A percentile compares a stretch with the other conserved stretches of the same genome.
phyloP scores from a whole-genome alignment of 2,329 filamentous ascomycete genomes.

The Zalaria sp. region DNA sequence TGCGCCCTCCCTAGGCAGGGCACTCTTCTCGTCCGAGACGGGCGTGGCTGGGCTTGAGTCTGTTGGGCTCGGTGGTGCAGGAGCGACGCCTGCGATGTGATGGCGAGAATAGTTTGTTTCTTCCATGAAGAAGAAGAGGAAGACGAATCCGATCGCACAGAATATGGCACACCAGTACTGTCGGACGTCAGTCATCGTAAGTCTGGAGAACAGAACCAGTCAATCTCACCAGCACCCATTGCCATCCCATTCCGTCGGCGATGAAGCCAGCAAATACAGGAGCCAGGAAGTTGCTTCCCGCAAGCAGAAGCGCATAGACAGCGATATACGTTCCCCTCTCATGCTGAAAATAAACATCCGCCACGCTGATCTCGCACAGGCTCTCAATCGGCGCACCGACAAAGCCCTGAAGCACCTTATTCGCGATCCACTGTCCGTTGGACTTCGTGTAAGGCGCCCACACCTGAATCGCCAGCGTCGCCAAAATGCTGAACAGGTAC shows the following conservation, averaged over 20 bases:
- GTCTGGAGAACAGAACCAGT: neutral
- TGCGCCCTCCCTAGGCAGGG: neutral
- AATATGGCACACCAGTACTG: constrained; percentile 41
- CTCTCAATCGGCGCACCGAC: constrained; percentile 35
- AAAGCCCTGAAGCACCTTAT: constrained; percentile 33
- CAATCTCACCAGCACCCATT: constrained; percentile 29
- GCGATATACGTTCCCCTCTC: constrained; percentile 16
- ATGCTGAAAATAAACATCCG: constrained; percentile 15
- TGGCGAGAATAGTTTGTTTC: constrained; percentile 38
- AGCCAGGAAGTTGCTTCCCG: constrained; percentile 29
- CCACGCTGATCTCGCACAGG: constrained; percentile 23
- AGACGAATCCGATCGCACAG: constrained; percentile 31
- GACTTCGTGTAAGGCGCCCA: constrained; percentile 31
- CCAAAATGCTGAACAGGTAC: constrained; percentile 29
- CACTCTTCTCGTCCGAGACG: neutral
- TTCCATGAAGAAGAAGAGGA: constrained; percentile 46
- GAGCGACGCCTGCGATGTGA: neutral
- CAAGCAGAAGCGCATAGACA: constrained; percentile 21
- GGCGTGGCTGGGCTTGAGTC: neutral
- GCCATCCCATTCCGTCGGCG: constrained; percentile 32
- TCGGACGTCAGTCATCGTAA: neutral
- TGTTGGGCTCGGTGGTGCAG: neutral
- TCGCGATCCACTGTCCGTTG: constrained; percentile 33
- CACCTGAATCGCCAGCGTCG: constrained; percentile 25
- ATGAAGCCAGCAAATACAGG: constrained; percentile 38